Evolutionary conservation across 805 yeast species (phyloP).

Genomic region (Nakazawaea ambrosiae): DNA sequence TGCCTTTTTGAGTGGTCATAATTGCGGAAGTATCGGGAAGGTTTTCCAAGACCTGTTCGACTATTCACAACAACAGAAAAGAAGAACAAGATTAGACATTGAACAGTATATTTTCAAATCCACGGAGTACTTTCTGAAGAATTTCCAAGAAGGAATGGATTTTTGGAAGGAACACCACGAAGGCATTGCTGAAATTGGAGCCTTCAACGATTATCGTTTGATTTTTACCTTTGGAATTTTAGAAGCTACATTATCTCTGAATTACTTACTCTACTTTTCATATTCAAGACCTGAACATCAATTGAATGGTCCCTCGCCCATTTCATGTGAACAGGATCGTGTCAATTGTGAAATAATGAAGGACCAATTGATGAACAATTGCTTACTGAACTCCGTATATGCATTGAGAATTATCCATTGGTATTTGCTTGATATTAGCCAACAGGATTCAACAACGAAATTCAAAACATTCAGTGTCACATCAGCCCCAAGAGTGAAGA

Average conservation of each 20-base stretch:
- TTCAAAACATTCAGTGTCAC: too few relatives aligned
- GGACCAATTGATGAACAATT: constrained; percentile 1
- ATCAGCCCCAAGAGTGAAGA: constrained; percentile 5
- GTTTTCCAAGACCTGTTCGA: constrained; percentile 2
- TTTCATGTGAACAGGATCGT: not conserved
- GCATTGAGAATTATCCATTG: constrained; percentile 6
- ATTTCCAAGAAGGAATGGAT: too few relatives aligned
- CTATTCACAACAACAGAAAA: constrained; percentile 1
- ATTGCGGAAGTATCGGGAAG: not conserved
- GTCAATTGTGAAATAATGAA: not conserved
- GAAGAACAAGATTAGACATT: constrained; percentile 6
- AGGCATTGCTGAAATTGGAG: not conserved
- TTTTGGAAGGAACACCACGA: constrained; percentile 4
- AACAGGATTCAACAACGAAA: too few relatives aligned
- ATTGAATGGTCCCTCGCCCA: not conserved
- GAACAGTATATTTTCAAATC: not conserved
- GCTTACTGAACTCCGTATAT: too few relatives aligned
- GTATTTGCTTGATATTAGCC: too few relatives aligned
- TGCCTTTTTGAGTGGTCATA: not conserved
- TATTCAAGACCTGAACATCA: constrained; percentile 2
- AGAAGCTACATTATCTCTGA: constrained; percentile 3
- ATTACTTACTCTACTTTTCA: constrained; percentile 5
- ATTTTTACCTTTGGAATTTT: constrained; percentile 1
- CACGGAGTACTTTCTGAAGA: too few relatives aligned
- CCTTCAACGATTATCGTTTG: constrained; percentile 1